Conservation (phyloP, 2,329 filamentous ascomycete genomes). For the Xylaria sp. region DNA sequence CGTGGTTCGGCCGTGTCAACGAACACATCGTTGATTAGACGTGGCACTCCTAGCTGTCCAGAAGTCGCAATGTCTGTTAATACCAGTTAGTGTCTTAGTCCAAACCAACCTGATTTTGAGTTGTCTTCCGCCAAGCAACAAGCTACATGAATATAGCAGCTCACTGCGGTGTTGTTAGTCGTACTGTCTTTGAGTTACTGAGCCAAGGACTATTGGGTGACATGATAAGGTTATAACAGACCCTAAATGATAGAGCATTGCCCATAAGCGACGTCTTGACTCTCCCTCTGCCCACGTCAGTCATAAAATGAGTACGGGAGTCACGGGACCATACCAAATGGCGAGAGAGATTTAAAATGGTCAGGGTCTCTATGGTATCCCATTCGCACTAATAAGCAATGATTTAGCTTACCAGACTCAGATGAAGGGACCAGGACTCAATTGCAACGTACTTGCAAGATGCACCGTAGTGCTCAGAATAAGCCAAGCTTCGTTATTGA, state of each 20-base stretch:
- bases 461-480: slow-evolving; percentile 50
- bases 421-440: neutral
- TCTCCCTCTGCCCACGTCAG: slow-evolving; percentile 50
- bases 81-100: slow-evolving; percentile 3
- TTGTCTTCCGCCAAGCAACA: neutral
- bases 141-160: neutral
- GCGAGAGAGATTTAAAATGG: slow-evolving; percentile 55
- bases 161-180: slow-evolving; percentile 33
- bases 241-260: slow-evolving; percentile 53
- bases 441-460: slow-evolving; percentile 39
- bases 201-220: neutral
- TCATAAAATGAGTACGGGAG: neutral
- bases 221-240: slow-evolving; percentile 18
- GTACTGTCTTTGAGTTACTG: neutral
- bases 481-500: slow-evolving; percentile 52
- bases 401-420: slow-evolving; percentile 6
- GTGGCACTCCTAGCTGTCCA: slow-evolving; percentile 58
- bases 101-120: neutral
- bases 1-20: slow-evolving; percentile 56
- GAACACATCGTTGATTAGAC: slow-evolving; percentile 54
- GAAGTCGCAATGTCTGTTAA: slow-evolving; percentile 55
- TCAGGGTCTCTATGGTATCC: slow-evolving; percentile 58
- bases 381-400: slow-evolving; percentile 52
- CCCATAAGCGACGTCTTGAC: slow-evolving; percentile 59
- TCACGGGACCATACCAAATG: slow-evolving; percentile 48